A percentile compares a stretch with the other conserved stretches of the same genome.
phyloP scores from a whole-genome alignment of 371 early-diverging fungal genomes.

The Mortierella sp. region DNA sequence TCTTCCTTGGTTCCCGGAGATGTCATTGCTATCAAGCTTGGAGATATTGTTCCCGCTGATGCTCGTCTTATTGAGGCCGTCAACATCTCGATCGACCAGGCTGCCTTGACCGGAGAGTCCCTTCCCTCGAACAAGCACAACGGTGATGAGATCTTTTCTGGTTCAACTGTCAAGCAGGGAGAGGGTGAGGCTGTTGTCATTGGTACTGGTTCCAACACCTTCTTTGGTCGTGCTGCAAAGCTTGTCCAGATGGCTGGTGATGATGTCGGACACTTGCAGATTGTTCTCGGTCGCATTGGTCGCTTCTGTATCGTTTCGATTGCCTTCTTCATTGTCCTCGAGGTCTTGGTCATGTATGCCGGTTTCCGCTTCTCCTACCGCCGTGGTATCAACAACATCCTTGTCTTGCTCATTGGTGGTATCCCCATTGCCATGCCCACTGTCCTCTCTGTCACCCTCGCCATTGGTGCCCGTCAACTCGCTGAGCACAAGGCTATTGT shows the following conservation, averaged over 20 bases:
- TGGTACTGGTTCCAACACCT: constrained; percentile 87
- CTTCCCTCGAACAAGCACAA: constrained; percentile 88
- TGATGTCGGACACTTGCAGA: constrained; percentile 90
- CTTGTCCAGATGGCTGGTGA: constrained; percentile 84
- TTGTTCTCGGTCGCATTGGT: constrained; percentile 91
- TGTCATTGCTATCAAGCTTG: constrained; percentile 87
- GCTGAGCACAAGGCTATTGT: constrained; percentile 95
- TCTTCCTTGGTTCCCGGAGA: constrained; percentile 90
- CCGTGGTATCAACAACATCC: constrained; percentile 76
- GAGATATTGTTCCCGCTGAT: constrained; percentile 97
- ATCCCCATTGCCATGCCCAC: constrained; percentile 97
- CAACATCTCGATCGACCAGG: constrained; percentile 92
- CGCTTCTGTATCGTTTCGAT: constrained; percentile 89
- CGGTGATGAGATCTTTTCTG: constrained; percentile 85
- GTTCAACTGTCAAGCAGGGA: constrained; percentile 88
- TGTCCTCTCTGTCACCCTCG: constrained; percentile 97
- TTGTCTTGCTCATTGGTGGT: constrained; percentile 95
- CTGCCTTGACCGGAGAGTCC: constrained; percentile 96
- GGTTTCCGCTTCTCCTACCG: constrained; percentile 58
- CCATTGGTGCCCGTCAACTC: constrained; percentile 93
- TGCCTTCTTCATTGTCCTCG: constrained; percentile 80
- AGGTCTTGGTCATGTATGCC: constrained; percentile 79
- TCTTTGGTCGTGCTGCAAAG: constrained; percentile 88
- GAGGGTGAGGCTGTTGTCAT: constrained; percentile 87
- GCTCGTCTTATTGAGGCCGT: constrained; percentile 83